These are phyloP conservation scores for Arabidopsis hybrid DNA, from an alignment of 441 rosid species.

Conservation along the genomic window DNA sequence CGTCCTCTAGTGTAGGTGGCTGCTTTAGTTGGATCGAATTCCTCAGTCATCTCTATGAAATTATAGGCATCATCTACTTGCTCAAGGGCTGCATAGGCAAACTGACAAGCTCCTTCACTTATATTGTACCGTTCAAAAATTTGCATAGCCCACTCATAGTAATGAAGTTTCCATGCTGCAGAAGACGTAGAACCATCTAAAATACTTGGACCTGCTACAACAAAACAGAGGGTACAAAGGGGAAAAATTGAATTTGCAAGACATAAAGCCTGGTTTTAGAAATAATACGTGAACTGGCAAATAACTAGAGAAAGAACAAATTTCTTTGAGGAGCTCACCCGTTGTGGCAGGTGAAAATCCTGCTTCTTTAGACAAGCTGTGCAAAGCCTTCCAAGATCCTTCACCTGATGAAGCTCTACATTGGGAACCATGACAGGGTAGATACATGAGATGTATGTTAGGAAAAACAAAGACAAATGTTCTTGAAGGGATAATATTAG, in stretches of 20 bases:
- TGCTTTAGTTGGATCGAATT: constrained; percentile 60
- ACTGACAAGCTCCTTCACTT: constrained; percentile 94
- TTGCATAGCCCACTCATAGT: constrained; percentile 99
- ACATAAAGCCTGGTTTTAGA: constrained; percentile 20
- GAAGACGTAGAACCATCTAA: constrained; percentile 64
- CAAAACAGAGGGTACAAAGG: constrained; percentile 28
- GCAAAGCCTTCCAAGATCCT: constrained; percentile 82
- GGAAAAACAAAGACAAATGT: constrained; percentile 25
- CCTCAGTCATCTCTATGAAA: constrained; percentile 48
- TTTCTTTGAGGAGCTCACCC: constrained; percentile 57
- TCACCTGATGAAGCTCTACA: constrained; percentile 92
- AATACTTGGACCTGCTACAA: constrained; percentile 42
- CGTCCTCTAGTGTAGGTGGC: constrained; percentile 74
- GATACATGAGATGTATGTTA: constrained; percentile 25
- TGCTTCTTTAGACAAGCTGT: constrained; percentile 72
- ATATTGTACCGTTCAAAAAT: constrained; percentile 90
- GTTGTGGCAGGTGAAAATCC: constrained; percentile 69
- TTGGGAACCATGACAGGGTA: constrained; percentile 34
- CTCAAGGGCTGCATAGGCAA: constrained; percentile 99
- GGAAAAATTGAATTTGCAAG: constrained; percentile 5
- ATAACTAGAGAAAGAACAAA: constrained; percentile 23
- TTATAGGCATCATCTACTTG: constrained; percentile 91
- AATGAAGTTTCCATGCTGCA: constrained; percentile 93
- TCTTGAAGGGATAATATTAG: constrained; percentile 24
- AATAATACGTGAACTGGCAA: constrained; percentile 7